phyloP scores from a whole-genome alignment of 1,284 basidiomycete genomes.

The Ganoderma lingzhi region DNA sequence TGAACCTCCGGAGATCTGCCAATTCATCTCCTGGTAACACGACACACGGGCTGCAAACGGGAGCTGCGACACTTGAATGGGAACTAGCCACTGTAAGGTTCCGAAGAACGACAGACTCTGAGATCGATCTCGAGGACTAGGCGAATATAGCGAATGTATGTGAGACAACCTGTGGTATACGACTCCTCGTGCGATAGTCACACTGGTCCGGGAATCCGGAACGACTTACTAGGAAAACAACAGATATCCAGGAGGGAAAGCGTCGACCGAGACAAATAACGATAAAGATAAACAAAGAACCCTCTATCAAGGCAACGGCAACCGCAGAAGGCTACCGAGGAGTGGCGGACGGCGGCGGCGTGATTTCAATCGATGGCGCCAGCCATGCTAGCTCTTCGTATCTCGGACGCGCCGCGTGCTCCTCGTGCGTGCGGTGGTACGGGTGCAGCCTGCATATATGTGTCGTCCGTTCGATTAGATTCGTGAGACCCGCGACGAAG shows the following conservation, averaged over 20 bases:
- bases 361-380: not conserved
- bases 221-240: too few relatives aligned
- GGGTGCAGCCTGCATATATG: not conserved
- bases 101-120: too few relatives aligned
- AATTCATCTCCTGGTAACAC: too few relatives aligned
- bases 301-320: not conserved
- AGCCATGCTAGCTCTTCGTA: not conserved
- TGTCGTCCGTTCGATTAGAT: slow-evolving; percentile 18
- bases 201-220: too few relatives aligned
- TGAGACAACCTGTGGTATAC: too few relatives aligned
- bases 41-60: too few relatives aligned
- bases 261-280: not conserved
- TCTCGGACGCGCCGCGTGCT: not conserved
- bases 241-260: not conserved
- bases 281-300: not conserved
- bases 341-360: not conserved
- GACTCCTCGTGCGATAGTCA: too few relatives aligned
- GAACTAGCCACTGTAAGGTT: too few relatives aligned
- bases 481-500: slow-evolving; percentile 22
- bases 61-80: too few relatives aligned
- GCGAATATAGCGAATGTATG: too few relatives aligned
- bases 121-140: too few relatives aligned
- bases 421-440: not conserved
- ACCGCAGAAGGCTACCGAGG: not conserved
- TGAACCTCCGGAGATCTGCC: not conserved